These are phyloP conservation scores for Leccinum griseonigrum DNA, from an alignment of 1,284 basidiomycete species.

Conservation along the genomic window DNA sequence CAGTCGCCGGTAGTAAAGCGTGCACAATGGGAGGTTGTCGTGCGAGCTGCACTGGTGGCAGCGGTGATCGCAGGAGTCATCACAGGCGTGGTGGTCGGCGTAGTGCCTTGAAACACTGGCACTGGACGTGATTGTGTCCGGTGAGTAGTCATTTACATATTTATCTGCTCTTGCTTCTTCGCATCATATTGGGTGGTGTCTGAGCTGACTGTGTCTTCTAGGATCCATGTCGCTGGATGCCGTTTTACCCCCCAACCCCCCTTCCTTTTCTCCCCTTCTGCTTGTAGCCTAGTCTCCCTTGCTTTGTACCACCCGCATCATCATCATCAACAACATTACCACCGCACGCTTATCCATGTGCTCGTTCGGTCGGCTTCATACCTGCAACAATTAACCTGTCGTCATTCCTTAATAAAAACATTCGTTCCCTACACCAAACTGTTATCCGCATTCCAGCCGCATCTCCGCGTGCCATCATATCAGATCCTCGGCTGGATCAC, in stretches of 20 bases:
- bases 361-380: not conserved
- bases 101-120: constrained; percentile 16
- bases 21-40: constrained; percentile 73
- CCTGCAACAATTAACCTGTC: not conserved
- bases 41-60: constrained; percentile 40
- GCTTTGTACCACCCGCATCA: not conserved
- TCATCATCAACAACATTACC: not conserved
- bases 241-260: not conserved
- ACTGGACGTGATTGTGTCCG: not conserved
- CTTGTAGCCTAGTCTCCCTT: not conserved
- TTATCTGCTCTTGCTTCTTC: not conserved
- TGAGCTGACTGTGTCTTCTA: not conserved
- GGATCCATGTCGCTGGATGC: not conserved
- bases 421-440: not conserved
- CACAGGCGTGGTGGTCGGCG: constrained; percentile 19
- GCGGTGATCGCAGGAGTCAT: constrained; percentile 22
- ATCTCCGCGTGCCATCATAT: not conserved
- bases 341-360: not conserved
- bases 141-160: not conserved
- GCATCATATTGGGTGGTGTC: not conserved
- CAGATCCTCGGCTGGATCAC: not conserved
- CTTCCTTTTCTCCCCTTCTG: not conserved
- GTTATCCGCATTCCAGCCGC: not conserved
- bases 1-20: constrained; percentile 67
- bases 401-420: constrained; percentile 1